Evolutionary conservation across 1,284 basidiomycete genomes (phyloP), one percentile per base, ranked within the genome.

Genomic region (Meripilus lineatus): DNA sequence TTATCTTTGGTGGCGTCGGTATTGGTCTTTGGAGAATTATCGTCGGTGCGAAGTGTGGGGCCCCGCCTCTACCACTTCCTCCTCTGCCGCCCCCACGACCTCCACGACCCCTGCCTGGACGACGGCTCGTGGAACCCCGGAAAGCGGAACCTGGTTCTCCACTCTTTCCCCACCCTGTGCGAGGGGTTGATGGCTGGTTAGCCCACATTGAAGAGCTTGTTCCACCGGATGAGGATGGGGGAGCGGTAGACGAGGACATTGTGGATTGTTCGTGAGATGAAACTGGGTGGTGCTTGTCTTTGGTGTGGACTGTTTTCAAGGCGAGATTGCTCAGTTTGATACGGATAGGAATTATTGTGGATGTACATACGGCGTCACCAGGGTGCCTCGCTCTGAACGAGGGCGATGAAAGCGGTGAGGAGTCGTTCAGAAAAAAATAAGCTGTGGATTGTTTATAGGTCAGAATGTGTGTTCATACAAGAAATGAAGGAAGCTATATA

Each of bases 121-220:
- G 55, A 30, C 57, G 55, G 42, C 51, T 57, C 32, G 49, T 44
- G 13, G 43, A 18, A 5, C 65, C 65, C 38, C 70, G 74, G 53
- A 77, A 75, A 23, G 75, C 68, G 25, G 74, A 65, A 8, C 72
- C 72, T 45, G 72, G 60, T 32, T 80, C 79, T 35, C 65, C 66
- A 20, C 60, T 58, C 38, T 68, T 67, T 35, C 59, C 61, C 78
- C 78, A 77, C 40, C 68, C 68, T 44, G 60, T n/a, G 57, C 40
- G 68, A 65, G 42, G 50, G 42, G 32, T 57, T 48, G 42, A 32
- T 49, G 38, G 58, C 49, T 58, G 49, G 38, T 42, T 43, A 2
- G 56, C 53, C 57, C 56, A 59, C 51, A 56, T 59, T 8, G 58
- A 58, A 38, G 54, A 38, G 40, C 32, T 50, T 15, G 50, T 51